Percentiles rank a stretch among this genome's conserved stretches.
Evolutionary conservation across 1,284 basidiomycete species (phyloP).

Genomic region (Boletus sp.): DNA sequence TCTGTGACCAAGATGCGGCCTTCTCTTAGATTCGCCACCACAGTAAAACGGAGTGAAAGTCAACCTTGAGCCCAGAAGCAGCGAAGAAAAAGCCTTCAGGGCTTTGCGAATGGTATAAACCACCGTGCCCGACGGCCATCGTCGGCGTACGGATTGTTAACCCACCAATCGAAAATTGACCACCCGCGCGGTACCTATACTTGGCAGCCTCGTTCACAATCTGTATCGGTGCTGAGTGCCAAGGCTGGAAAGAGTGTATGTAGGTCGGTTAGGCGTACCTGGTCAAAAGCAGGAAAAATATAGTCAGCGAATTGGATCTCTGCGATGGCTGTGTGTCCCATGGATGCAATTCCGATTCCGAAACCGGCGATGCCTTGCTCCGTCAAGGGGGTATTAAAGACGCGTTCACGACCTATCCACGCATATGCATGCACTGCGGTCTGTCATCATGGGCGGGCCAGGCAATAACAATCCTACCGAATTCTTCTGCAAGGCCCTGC

Average conservation of each 20-base stretch:
- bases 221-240: constrained; percentile 38
- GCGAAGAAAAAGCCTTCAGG: constrained; percentile 94
- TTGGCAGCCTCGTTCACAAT: constrained; percentile 96
- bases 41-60: constrained; percentile 1
- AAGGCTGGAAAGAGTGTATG: not conserved
- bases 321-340: constrained; percentile 93
- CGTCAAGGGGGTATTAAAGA: constrained; percentile 93
- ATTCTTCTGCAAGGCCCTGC: constrained; percentile 88
- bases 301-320: constrained; percentile 90
- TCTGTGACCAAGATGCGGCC: constrained; percentile 37
- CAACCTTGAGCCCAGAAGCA: constrained; percentile 83
- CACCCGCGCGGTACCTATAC: constrained; percentile 85
- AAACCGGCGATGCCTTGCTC: constrained; percentile 96
- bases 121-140: constrained; percentile 91
- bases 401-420: constrained; percentile 72
- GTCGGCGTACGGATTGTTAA: constrained; percentile 86
- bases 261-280: constrained; percentile 44
- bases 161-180: constrained; percentile 77
- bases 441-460: not conserved
- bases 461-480: constrained; percentile 50
- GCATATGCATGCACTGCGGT: not conserved
- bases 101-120: constrained; percentile 90
- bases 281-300: constrained; percentile 90
- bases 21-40: not conserved
- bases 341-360: constrained; percentile 86